Evolutionary conservation across 1,284 basidiomycete species (phyloP).

Genomic region (Pseudozyma sp.): DNA sequence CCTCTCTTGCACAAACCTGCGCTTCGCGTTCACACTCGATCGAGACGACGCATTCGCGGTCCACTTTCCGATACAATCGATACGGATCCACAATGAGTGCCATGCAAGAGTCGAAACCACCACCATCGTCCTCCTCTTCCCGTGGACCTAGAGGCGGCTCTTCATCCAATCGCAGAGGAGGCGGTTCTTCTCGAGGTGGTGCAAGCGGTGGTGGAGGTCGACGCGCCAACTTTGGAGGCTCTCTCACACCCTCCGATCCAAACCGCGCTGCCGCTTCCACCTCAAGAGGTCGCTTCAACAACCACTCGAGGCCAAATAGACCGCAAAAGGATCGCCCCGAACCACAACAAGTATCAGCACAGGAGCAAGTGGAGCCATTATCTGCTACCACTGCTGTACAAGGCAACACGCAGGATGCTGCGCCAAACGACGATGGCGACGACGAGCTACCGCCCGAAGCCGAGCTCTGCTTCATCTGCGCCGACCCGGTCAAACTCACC

Average conservation of each 20-base stretch:
- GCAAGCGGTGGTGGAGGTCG: constrained; percentile 26
- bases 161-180: constrained; percentile 17
- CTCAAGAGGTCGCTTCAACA: constrained; percentile 10
- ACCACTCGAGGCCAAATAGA: constrained; percentile 5
- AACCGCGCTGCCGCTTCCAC: constrained; percentile 1
- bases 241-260: constrained; percentile 22
- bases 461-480: constrained; percentile 91
- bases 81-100: constrained; percentile 13
- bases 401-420: not conserved
- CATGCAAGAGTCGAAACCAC: constrained; percentile 18
- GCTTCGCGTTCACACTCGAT: too few species aligned
- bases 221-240: constrained; percentile 54
- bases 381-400: not conserved
- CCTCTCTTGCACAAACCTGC: too few species aligned
- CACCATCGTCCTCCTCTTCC: constrained; percentile 1
- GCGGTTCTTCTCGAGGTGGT: constrained; percentile 16
- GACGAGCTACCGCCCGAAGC: constrained; percentile 64
- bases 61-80: too few species aligned
- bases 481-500: constrained; percentile 91
- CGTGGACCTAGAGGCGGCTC: constrained; percentile 12
- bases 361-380: not conserved
- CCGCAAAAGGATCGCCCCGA: not conserved
- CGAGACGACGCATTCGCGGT: too few species aligned
- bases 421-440: constrained; percentile 67
- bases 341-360: not conserved